Evolutionary conservation across 2,329 filamentous ascomycete species (phyloP).

Genomic region (Stagonosporopsis tanaceti): DNA sequence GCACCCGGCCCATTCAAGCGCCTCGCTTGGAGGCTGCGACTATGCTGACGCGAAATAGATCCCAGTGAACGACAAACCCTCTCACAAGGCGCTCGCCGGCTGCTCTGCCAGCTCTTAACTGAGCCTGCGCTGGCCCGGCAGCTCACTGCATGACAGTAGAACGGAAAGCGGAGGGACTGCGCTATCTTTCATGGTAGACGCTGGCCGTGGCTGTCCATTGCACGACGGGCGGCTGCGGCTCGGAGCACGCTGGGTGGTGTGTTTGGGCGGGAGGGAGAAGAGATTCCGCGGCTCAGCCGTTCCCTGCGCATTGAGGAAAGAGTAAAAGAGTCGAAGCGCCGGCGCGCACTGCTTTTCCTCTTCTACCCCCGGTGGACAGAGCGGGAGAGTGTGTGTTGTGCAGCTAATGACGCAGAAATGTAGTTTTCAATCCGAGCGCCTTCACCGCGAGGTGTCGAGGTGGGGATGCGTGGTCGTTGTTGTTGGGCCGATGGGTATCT

Average conservation of each 20-base stretch:
- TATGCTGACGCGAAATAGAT: conserved; percentile 19
- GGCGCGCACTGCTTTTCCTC: conserved; percentile 1
- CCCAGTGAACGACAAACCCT: conserved; percentile 40
- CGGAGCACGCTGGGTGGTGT: conserved; percentile 28
- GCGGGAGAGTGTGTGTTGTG: conserved; percentile 20
- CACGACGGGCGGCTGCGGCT: conserved; percentile 26
- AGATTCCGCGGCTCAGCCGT: conserved; percentile 23
- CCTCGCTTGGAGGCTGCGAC: background rate
- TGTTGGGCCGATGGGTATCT: conserved; percentile 17
- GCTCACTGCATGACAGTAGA: conserved; percentile 41
- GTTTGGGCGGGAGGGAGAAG: background rate
- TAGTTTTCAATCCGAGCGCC: conserved; percentile 51
- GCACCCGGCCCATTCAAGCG: background rate
- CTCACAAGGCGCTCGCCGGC: conserved; percentile 32
- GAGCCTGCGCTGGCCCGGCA: conserved; percentile 13
- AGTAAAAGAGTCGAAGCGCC: conserved; percentile 47
- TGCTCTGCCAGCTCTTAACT: conserved; percentile 31
- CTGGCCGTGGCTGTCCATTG: conserved; percentile 30
- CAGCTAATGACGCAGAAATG: conserved; percentile 40
- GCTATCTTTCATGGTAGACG: conserved; percentile 34
- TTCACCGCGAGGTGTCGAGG: conserved; percentile 14
- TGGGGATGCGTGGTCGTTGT: conserved; percentile 40
- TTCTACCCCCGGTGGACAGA: background rate
- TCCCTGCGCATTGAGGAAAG: conserved; percentile 44
- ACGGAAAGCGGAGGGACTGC: conserved; percentile 48